Evolutionary conservation across 2,329 filamentous ascomycete species (phyloP), one percentile per base, ranked within the genome.

Genomic region (Cladosporium sp.): DNA sequence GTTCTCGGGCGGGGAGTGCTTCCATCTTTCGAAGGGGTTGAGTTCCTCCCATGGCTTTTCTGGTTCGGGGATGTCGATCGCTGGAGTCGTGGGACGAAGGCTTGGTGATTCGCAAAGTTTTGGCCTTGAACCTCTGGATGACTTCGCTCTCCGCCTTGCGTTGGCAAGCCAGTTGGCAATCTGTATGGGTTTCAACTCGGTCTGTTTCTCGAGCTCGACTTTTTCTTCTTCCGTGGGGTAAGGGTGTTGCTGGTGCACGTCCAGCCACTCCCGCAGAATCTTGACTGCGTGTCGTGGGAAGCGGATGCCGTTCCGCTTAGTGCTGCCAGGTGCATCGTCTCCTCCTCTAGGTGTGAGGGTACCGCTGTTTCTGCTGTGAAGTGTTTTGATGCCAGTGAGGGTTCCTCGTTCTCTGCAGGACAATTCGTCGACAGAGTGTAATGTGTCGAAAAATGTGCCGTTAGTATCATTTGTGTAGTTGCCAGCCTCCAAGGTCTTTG

Each of bases 81-180:
- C 87, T 65, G 83, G 82, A 24, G 85, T 85, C 65, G 86, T 85
- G 68, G 83, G 85, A 30, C 87, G 85, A 55, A 89, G 80, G 71
- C 89, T 87, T 0, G 92, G 91, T 4, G 92, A 93, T 60, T 69
- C 68, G 65, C 70, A 67, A 4, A 73, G 41, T 52, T 72, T 73
- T 3, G 74, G 72, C 26, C 66, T 21, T 69, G 89, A 85, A n/a
- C 57, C 87, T 87, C 1, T 86, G 83, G 88, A 87, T 64, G 90
- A 88, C 80, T 96, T 97, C 72, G 91, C 89, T 68, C 93, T 86
- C 65, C 93, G 87, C 52, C 93, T 88, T 66, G 92, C 92, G 78
- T 97, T 97, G 67, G 93, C 93, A 57, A 97, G 87, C 93, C 93
- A 97, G 76, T 96, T 96, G 12, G 89, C 90, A 72, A 97, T 94